Conservation (phyloP, 1,139 yeast genomes). For the Kodamaea sp. region DNA sequence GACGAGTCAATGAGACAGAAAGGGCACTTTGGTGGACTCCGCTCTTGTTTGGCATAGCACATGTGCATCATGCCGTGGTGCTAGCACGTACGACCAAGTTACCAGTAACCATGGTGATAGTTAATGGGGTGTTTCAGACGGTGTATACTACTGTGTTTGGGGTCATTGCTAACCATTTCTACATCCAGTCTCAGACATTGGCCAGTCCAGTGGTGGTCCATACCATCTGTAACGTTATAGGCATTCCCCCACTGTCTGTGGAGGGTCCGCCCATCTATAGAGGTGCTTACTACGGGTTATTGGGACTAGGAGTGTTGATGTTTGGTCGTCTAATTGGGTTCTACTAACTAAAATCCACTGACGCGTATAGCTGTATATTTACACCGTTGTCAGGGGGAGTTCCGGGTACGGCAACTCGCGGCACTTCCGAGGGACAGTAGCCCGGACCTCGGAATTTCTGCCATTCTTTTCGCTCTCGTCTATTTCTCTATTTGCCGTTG, state of each 20-base stretch:
- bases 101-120: slow-evolving; percentile 32
- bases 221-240: slow-evolving; percentile 72
- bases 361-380: too few relatives aligned
- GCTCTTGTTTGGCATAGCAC: slow-evolving; percentile 85
- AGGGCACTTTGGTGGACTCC: slow-evolving; percentile 54
- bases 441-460: too few relatives aligned
- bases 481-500: neutral
- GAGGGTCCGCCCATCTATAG: slow-evolving; percentile 17
- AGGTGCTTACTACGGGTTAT: slow-evolving; percentile 39
- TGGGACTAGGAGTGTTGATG: slow-evolving; percentile 43
- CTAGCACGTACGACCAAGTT: slow-evolving; percentile 32
- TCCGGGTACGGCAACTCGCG: too few relatives aligned
- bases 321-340: slow-evolving; percentile 23
- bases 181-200: slow-evolving; percentile 51
- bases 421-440: too few relatives aligned
- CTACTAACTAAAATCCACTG: too few relatives aligned
- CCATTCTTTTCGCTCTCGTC: slow-evolving; percentile 1
- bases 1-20: slow-evolving; percentile 17
- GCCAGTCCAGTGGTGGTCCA: slow-evolving; percentile 71
- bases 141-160: slow-evolving; percentile 82
- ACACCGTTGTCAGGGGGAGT: too few relatives aligned
- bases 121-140: slow-evolving; percentile 58
- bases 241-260: slow-evolving; percentile 59
- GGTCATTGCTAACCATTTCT: slow-evolving; percentile 63
- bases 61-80: slow-evolving; percentile 79